phyloP scores from a whole-genome alignment of 2,329 filamentous ascomycete species.

The Aspergillus unguis region DNA sequence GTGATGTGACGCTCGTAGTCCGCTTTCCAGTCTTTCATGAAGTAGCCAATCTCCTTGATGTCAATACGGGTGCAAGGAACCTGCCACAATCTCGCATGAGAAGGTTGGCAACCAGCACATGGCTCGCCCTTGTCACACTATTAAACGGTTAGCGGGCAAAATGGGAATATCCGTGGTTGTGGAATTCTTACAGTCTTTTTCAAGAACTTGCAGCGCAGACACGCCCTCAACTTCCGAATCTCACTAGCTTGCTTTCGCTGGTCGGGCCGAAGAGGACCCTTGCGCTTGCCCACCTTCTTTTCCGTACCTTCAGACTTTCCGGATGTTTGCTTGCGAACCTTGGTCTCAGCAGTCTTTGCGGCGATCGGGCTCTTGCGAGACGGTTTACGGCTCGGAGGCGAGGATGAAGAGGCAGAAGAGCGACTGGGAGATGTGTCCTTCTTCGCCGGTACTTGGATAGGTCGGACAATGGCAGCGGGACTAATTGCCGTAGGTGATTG shows the following conservation, averaged over 20 bases:
- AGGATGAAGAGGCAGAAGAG: conserved; percentile 63
- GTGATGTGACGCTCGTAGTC: conserved; percentile 90
- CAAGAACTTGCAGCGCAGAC: conserved; percentile 93
- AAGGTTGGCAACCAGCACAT: conserved; percentile 91
- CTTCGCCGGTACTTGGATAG: conserved; percentile 54
- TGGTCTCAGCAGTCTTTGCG: conserved; percentile 77
- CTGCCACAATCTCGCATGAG: conserved; percentile 93
- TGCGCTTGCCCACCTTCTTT: conserved; percentile 89
- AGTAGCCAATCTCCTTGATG: conserved; percentile 97
- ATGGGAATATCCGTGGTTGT: not conserved
- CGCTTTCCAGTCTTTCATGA: conserved; percentile 99
- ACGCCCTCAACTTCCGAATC: conserved; percentile 91
- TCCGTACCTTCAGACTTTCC: conserved; percentile 80
- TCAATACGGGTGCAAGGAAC: conserved; percentile 97
- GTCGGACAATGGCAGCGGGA: conserved; percentile 64
- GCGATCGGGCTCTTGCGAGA: conserved; percentile 70
- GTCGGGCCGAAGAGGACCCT: conserved; percentile 84
- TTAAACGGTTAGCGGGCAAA: not conserved
- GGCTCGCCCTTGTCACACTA: conserved; percentile 92
- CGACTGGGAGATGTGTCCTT: conserved; percentile 52
- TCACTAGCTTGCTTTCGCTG: conserved; percentile 95
- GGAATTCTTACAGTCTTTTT: conserved; percentile 71
- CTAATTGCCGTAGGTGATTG: conserved; percentile 55
- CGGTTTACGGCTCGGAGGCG: conserved; percentile 63
- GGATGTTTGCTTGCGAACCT: conserved; percentile 70